Evolutionary conservation across 768 basidiomycete genomes (phyloP), one percentile per base, ranked within the genome.

Genomic region (Mrakia frigida): DNA sequence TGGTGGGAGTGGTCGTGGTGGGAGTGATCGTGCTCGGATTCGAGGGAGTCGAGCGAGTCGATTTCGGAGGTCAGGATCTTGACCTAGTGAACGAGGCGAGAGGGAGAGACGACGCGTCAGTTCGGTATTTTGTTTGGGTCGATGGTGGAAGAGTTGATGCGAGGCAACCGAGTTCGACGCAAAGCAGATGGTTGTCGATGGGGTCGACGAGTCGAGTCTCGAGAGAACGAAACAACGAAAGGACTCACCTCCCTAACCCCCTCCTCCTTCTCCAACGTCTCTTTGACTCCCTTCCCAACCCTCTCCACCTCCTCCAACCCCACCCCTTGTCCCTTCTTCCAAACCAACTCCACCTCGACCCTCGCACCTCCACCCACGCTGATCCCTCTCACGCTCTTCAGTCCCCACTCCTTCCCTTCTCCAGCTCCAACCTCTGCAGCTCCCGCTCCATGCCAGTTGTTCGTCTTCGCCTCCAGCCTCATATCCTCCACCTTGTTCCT

Each of bases 271-370:
- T 65, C 31, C 39, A 72, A 11, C 7, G 43, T 33, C 61, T 52
- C 76, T 35, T 67, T 70, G 23, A 77, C 28, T 21, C 23, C 33
- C 25, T 41, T 37, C 11, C 52, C 70, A n/a, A 77, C 52, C 56
- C 59, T 31, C 76, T 73, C 61, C 4, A 70, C 76, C 60, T 73
- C 70, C 11, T 23, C 61, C 25, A 77, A 33, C 16, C 61, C 43
- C 16, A 70, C 60, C 21, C n/a, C 70, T 1, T 21, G 16, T 18
- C 33, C 60, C 6, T 23, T 65, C 41, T 28, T 6, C 14, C 63
- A 77, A 31, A 18, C 59, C 25, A 77, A 14, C 50, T 77, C 70
- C 11, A 77, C 61, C 70, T 77, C 76, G n/a, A 77, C 52, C 39
- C 63, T 33, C 10, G 76, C 76, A 25, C 76, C 76, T 1, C 69